Conservation (phyloP, 139 green algal genomes). For the Ostreobium quekettii region DNA sequence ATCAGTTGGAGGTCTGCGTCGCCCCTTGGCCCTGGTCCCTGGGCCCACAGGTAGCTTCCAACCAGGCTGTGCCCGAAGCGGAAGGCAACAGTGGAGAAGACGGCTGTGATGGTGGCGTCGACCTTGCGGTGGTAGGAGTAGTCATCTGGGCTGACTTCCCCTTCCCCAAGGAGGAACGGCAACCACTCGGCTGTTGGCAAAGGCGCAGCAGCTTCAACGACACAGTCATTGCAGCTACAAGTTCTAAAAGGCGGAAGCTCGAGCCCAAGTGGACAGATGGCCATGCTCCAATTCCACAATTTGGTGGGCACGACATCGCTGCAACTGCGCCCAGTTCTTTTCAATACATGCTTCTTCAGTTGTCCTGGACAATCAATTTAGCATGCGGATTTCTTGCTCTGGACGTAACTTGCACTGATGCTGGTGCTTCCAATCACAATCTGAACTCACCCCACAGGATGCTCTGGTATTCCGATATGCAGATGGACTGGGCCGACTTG, state of each 20-base stretch:
- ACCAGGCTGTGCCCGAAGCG: constrained; percentile 17
- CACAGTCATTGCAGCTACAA: too few relatives aligned
- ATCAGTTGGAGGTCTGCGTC: neutral
- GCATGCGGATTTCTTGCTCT: too few relatives aligned
- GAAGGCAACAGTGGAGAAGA: constrained; percentile 17
- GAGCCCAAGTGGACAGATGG: too few relatives aligned
- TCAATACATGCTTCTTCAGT: too few relatives aligned
- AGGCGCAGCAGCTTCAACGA: too few relatives aligned
- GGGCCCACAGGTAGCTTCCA: constrained; percentile 9
- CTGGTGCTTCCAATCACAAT: too few relatives aligned
- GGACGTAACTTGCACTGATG: too few relatives aligned
- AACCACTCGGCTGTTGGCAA: constrained; percentile 8
- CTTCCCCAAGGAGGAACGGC: constrained; percentile 5
- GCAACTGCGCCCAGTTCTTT: too few relatives aligned
- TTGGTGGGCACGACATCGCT: too few relatives aligned
- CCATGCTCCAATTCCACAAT: too few relatives aligned
- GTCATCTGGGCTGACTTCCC: neutral
- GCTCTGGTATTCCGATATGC: constrained; percentile 14
- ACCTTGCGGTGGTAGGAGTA: neutral
- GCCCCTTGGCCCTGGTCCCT: neutral
- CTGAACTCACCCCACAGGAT: constrained; percentile 12
- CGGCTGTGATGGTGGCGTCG: constrained; percentile 3
- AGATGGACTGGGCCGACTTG: constrained; percentile 3
- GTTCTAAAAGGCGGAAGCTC: too few relatives aligned
- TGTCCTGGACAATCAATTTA: too few relatives aligned